Evolutionary conservation across 352 stramenopile genomes (phyloP), one percentile per base, ranked within the genome.

Genomic region (Plasmopara viticola): DNA sequence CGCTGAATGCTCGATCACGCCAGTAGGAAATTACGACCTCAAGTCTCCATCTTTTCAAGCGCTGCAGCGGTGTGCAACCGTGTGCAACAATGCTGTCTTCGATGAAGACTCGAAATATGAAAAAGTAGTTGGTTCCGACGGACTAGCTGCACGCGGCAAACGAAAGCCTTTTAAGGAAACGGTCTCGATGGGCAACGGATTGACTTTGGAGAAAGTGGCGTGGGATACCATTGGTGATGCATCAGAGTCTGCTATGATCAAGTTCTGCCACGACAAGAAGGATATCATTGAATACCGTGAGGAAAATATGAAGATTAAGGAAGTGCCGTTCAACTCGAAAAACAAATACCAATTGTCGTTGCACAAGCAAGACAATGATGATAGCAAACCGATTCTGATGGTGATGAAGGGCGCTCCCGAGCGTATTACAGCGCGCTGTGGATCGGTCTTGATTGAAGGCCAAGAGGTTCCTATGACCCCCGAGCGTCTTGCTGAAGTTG

Each of bases 341-440:
- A 90, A 92, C 72, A 92, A 92, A 55, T 92, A 84, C 45, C 81
- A 92, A 31, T 37, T 92, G 2, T 88, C 79, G n/a, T 66, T 92
- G 18, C 79, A 92, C 66, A 78, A 76, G 48, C 82, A 92, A 67
- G 55, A 90, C 4, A 92, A 89, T 30, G 71, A 92, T 40, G 69
- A 85, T 37, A 60, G 38, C 7, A 68, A 78, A 38, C 77, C 81
- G 5, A 49, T 86, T 2, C 53, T 92, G 28, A 68, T 92, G 60
- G 74, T 87, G 28, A 97, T 98, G 75, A 99, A 99, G 69, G 96
- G 96, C 51, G 96, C 95, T 0, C 96, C 96, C 2, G 96, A 99
- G 52, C 84, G 90, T 40, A 97, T 99, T 63, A 76, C 97, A n/a
- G 68, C 75, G 18, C 73, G 94, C 17, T 99, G 96, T 63, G 63